Evolutionary conservation across 2,329 filamentous ascomycete genomes (phyloP).

Genomic region (Epichloe sp.): DNA sequence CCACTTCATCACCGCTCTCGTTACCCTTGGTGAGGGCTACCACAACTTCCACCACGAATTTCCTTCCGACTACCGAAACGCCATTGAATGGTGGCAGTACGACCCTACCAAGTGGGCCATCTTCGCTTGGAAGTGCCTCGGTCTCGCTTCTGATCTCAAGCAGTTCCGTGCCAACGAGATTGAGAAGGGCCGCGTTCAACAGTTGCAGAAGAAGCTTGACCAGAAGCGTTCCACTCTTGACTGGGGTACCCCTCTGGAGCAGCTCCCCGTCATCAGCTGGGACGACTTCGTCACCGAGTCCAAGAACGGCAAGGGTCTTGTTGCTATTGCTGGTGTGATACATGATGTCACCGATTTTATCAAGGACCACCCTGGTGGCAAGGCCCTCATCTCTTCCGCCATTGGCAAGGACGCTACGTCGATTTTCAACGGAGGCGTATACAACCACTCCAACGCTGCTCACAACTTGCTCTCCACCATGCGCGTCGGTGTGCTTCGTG

Average conservation of each 20-base stretch:
- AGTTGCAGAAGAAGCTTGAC: conserved; percentile 85
- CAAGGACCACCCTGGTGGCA: conserved; percentile 82
- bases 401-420: conserved; percentile 81
- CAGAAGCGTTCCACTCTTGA: conserved; percentile 71
- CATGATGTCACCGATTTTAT: conserved; percentile 78
- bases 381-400: conserved; percentile 69
- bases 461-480: conserved; percentile 83
- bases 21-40: conserved; percentile 80
- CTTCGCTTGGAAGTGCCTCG: conserved; percentile 71
- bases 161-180: conserved; percentile 87
- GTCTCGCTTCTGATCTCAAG: conserved; percentile 77
- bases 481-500: conserved; percentile 75
- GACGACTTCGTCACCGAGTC: conserved; percentile 70
- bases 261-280: conserved; percentile 76
- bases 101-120: conserved; percentile 88
- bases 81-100: conserved; percentile 82
- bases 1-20: conserved; percentile 72
- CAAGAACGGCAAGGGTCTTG: conserved; percentile 61
- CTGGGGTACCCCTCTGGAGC: conserved; percentile 76
- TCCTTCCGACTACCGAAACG: conserved; percentile 85
- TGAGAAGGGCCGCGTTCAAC: conserved; percentile 80
- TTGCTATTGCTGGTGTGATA: conserved; percentile 71
- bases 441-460: conserved; percentile 79
- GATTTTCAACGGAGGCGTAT: conserved; percentile 86
- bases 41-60: conserved; percentile 97